Conservation (phyloP, 2,329 filamentous ascomycete species). For the Cytospora piceae region DNA sequence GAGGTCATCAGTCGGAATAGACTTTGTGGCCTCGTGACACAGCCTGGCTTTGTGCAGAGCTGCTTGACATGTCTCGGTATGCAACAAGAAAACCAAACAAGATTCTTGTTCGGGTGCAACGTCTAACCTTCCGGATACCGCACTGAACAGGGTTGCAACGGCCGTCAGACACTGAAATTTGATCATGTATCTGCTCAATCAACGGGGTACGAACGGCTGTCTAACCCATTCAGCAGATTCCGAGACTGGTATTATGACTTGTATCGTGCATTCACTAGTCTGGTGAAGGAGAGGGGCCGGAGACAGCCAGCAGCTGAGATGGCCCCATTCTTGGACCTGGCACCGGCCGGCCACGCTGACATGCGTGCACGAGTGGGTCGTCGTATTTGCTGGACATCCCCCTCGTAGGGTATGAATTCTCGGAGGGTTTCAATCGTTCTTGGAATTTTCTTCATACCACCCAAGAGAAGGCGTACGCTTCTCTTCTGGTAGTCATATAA, state of each 20-base stretch:
- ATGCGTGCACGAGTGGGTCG: slow-evolving; percentile 10
- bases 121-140: not conserved
- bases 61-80: slow-evolving; percentile 27
- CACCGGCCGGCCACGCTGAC: slow-evolving; percentile 3
- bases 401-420: slow-evolving; percentile 1
- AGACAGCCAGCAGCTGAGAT: slow-evolving; percentile 1
- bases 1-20: slow-evolving; percentile 18
- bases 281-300: slow-evolving; percentile 6
- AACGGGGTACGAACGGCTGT: not conserved
- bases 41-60: slow-evolving; percentile 11
- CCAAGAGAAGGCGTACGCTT: not conserved
- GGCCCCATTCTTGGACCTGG: not conserved
- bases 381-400: not conserved
- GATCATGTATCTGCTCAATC: not conserved
- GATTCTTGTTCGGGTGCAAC: slow-evolving; percentile 6
- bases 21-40: slow-evolving; percentile 18
- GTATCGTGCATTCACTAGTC: slow-evolving; percentile 12
- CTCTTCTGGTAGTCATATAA: not conserved
- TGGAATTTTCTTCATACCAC: not conserved
- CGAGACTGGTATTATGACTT: slow-evolving; percentile 4
- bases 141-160: not conserved
- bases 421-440: not conserved
- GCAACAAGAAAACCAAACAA: slow-evolving; percentile 15
- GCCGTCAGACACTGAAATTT: slow-evolving; percentile 3
- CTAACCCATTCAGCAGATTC: not conserved